Conservation (phyloP, 2,329 filamentous ascomycete species). For the Pseudohalonectria lignicola region DNA sequence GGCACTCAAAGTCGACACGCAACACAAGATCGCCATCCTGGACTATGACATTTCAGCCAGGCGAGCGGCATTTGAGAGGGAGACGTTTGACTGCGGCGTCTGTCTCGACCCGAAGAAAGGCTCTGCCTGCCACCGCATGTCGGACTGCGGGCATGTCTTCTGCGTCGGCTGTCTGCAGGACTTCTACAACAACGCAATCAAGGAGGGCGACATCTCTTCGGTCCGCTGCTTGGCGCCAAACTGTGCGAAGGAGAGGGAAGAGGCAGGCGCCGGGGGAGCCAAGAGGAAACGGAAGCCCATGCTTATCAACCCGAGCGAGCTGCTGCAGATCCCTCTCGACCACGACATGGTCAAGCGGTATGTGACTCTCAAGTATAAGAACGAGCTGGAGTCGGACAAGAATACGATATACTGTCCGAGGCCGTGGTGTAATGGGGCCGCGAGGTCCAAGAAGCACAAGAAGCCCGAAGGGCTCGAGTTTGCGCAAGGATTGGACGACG, state of each 20-base stretch:
- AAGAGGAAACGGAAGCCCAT: conserved; percentile 49
- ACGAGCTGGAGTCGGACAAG: conserved; percentile 82
- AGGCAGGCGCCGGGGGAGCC: conserved; percentile 14
- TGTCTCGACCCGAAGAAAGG: conserved; percentile 93
- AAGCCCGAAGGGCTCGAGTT: conserved; percentile 59
- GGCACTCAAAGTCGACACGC: conserved; percentile 38
- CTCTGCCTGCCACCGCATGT: conserved; percentile 64
- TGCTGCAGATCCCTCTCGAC: conserved; percentile 64
- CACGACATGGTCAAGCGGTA: conserved; percentile 73
- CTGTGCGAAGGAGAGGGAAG: conserved; percentile 56
- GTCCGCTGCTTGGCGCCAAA: conserved; percentile 72
- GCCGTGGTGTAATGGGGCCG: conserved; percentile 84
- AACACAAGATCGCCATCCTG: conserved; percentile 59
- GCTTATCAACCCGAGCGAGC: conserved; percentile 70
- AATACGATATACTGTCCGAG: conserved; percentile 88
- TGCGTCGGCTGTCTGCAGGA: conserved; percentile 79
- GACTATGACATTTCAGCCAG: conserved; percentile 70
- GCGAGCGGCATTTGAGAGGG: conserved; percentile 64
- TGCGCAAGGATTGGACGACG: conserved; percentile 40
- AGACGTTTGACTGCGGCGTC: conserved; percentile 79
- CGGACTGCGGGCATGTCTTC: conserved; percentile 83
- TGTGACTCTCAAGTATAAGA: conserved; percentile 83
- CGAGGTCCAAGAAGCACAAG: conserved; percentile 61
- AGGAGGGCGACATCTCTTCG: conserved; percentile 66
- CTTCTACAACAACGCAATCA: conserved; percentile 83